Percentiles rank a stretch among this genome's conserved stretches.
These are phyloP conservation scores for Ailanthus altissimus DNA, from an alignment of 345 rosid species.

Conservation along the genomic window DNA sequence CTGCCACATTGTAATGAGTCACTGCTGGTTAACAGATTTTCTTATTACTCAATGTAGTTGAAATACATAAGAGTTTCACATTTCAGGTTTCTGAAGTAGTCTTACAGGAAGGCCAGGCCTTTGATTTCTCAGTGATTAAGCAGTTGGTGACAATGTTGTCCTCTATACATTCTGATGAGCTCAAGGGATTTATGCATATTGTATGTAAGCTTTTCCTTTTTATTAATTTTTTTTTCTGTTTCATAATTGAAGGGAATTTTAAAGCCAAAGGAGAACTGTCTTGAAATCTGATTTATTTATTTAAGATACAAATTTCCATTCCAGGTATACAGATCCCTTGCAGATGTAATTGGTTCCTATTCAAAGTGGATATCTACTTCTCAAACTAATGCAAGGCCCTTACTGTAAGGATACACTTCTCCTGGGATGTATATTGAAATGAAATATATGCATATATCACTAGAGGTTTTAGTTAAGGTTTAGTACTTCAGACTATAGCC, in stretches of 20 bases:
- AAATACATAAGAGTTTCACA: constrained; percentile 17
- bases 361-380: constrained; percentile 81
- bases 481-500: neutral
- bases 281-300: constrained; percentile 7
- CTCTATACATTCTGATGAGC: constrained; percentile 51
- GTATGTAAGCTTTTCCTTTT: constrained; percentile 54
- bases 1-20: neutral
- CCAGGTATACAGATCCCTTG: constrained; percentile 90
- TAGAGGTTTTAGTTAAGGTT: neutral
- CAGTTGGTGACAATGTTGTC: constrained; percentile 76
- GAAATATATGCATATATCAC: neutral
- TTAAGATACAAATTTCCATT: constrained; percentile 27
- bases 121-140: constrained; percentile 77
- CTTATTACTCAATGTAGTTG: neutral
- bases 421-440: neutral
- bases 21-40: constrained; percentile 4
- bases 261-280: neutral
- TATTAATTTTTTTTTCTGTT: constrained; percentile 9
- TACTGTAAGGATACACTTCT: constrained; percentile 61
- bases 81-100: constrained; percentile 87
- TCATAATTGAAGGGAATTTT: neutral
- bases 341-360: constrained; percentile 92
- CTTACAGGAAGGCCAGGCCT: constrained; percentile 61
- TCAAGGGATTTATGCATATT: constrained; percentile 76
- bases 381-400: constrained; percentile 63